Evolutionary conservation across 768 basidiomycete species (phyloP).

Genomic region (Exsudoporus frostii): DNA sequence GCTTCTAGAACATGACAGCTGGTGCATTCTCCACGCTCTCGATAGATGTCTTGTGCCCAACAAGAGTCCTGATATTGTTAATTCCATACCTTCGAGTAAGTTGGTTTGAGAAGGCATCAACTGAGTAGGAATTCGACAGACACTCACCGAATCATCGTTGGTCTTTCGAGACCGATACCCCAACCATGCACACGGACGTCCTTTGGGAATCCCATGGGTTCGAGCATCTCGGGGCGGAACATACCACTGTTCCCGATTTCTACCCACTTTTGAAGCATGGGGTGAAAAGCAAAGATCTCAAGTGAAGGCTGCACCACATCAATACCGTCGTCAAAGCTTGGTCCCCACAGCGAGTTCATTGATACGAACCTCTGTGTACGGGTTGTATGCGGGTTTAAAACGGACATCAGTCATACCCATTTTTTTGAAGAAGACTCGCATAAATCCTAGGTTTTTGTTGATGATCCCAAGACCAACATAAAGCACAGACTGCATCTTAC

Average conservation of each 20-base stretch:
- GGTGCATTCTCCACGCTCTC: conserved; percentile 86
- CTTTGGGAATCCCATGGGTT: conserved; percentile 97
- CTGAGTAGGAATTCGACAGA: not conserved
- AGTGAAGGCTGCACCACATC: conserved; percentile 69
- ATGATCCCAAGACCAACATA: not conserved
- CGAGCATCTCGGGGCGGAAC: conserved; percentile 99
- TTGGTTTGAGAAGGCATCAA: conserved; percentile 1
- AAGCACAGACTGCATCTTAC: conserved; percentile 37
- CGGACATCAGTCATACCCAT: conserved; percentile 93
- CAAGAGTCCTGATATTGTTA: conserved; percentile 92
- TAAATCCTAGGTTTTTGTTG: conserved; percentile 65
- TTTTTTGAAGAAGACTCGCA: conserved; percentile 97
- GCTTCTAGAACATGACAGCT: conserved; percentile 79
- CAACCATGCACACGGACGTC: conserved; percentile 97
- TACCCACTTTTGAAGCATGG: conserved; percentile 90
- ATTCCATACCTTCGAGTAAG: conserved; percentile 75
- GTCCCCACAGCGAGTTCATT: not conserved
- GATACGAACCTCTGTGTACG: conserved; percentile 81
- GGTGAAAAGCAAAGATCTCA: conserved; percentile 98
- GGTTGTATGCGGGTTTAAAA: conserved; percentile 99
- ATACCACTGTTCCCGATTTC: conserved; percentile 99
- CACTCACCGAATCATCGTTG: conserved; percentile 95
- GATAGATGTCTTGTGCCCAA: conserved; percentile 95
- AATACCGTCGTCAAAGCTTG: not conserved
- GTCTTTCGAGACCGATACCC: conserved; percentile 92